Percentiles rank a stretch among this genome's conserved stretches.
Conservation (phyloP, 2,329 filamentous ascomycete species). For the Ustulina deusta region DNA sequence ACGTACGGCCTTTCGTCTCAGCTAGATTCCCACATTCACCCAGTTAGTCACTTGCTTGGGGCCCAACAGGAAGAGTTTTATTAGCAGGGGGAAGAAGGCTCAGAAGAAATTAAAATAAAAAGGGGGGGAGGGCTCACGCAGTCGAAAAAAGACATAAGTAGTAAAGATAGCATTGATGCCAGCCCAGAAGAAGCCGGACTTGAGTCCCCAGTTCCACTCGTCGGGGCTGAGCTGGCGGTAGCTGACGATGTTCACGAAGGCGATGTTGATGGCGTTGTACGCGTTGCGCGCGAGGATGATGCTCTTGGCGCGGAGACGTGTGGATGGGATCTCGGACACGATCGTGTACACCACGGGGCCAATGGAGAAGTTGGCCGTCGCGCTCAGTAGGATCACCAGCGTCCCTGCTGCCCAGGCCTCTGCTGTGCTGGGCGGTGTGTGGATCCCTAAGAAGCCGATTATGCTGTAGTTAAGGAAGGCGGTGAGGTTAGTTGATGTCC, state of each 20-base stretch:
- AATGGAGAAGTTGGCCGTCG: constrained; percentile 59
- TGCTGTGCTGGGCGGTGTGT: constrained; percentile 54
- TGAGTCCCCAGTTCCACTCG: constrained; percentile 55
- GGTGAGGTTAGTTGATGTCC: constrained; percentile 16
- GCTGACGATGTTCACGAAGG: constrained; percentile 54
- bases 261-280: constrained; percentile 59
- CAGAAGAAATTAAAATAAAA: not conserved
- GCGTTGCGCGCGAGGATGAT: constrained; percentile 58
- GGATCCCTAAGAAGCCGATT: constrained; percentile 50
- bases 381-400: constrained; percentile 58
- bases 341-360: constrained; percentile 61
- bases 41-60: too few species aligned
- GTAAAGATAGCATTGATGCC: constrained; percentile 56
- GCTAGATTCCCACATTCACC: constrained; percentile 33
- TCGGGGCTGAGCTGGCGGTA: constrained; percentile 55
- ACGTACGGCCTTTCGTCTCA: constrained; percentile 56
- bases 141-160: constrained; percentile 58
- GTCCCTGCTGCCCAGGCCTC: constrained; percentile 57
- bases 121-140: constrained; percentile 52
- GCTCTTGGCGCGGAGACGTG: constrained; percentile 59
- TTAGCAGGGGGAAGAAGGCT: not conserved
- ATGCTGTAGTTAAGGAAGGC: constrained; percentile 38
- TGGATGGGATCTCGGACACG: constrained; percentile 61
- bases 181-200: constrained; percentile 54
- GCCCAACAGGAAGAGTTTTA: too few species aligned